phyloP scores from a whole-genome alignment of 179 eudicot genomes.

The Gypsophila paniculata region DNA sequence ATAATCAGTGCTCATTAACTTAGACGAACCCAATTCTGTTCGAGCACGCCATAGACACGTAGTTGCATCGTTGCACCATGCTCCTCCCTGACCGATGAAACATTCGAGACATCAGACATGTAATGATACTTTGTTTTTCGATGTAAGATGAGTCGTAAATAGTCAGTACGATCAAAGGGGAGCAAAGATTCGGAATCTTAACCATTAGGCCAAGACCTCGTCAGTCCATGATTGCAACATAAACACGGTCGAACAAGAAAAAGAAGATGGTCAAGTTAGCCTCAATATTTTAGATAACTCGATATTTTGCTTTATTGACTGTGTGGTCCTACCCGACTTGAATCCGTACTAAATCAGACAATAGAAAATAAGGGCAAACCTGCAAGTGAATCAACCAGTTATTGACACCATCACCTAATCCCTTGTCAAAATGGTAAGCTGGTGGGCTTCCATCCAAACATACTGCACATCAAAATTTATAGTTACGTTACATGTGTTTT shows the following conservation, averaged over 20 bases:
- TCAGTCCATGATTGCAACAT: no score
- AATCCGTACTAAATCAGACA: no score
- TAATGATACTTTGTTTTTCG: no score
- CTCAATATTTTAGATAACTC: no score
- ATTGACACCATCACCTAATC: slow-evolving; percentile 46
- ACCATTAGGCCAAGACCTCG: background rate
- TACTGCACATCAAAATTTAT: slow-evolving; percentile 27
- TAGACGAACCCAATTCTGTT: slow-evolving; percentile 40
- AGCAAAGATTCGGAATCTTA: background rate
- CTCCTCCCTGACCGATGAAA: slow-evolving; percentile 39
- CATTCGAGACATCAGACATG: background rate
- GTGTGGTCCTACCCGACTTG: no score
- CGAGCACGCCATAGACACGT: slow-evolving; percentile 32
- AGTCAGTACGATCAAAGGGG: no score
- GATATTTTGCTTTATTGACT: no score
- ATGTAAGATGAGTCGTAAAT: no score
- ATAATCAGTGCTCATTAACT: slow-evolving; percentile 29
- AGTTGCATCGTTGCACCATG: slow-evolving; percentile 41
- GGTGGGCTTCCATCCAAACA: slow-evolving; percentile 77
- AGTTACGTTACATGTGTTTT: no score
- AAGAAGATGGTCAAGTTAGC: no score
- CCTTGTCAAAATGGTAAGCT: slow-evolving; percentile 55
- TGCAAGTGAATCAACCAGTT: slow-evolving; percentile 56
- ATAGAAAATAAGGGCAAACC: slow-evolving; percentile 17
- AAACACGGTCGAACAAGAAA: no score